Conservation (phyloP, 2,329 filamentous ascomycete genomes). For the Alternaria gaisen region DNA sequence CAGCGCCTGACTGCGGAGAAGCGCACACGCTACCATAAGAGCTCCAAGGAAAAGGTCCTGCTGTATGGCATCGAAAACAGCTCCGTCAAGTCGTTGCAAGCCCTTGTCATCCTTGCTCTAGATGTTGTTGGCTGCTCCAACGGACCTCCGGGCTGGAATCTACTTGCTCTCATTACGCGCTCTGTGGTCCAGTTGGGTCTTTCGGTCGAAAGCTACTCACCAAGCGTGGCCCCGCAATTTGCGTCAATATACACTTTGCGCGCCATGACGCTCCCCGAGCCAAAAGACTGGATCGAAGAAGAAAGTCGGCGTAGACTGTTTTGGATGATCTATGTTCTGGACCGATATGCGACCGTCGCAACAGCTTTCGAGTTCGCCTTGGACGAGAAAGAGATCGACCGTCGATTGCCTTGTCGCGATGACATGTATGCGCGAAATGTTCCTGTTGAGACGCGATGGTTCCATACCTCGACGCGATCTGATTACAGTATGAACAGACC, state of each 20-base stretch:
- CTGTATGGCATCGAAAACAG: slow-evolving; percentile 90
- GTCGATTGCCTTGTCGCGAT: slow-evolving; percentile 85
- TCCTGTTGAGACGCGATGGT: slow-evolving; percentile 85
- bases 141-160: slow-evolving; percentile 90
- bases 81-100: slow-evolving; percentile 86
- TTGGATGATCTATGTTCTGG: slow-evolving; percentile 93
- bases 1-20: slow-evolving; percentile 75
- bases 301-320: slow-evolving; percentile 85
- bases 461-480: slow-evolving; percentile 60
- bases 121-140: slow-evolving; percentile 88
- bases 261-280: slow-evolving; percentile 83
- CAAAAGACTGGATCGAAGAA: slow-evolving; percentile 87
- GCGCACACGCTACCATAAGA: slow-evolving; percentile 77
- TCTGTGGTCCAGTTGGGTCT: slow-evolving; percentile 89
- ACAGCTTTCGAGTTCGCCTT: slow-evolving; percentile 93
- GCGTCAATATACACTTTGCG: slow-evolving; percentile 89
- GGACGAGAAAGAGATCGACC: slow-evolving; percentile 88
- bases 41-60: slow-evolving; percentile 85
- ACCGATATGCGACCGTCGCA: slow-evolving; percentile 88
- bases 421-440: slow-evolving; percentile 86
- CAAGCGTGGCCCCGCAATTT: slow-evolving; percentile 78
- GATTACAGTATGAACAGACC: slow-evolving; percentile 74
- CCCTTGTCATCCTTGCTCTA: slow-evolving; percentile 84
- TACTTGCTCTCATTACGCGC: slow-evolving; percentile 86
- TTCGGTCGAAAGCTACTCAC: slow-evolving; percentile 82